phyloP scores from a whole-genome alignment of 305 asterid genomes.

The Monarda citriodora region DNA sequence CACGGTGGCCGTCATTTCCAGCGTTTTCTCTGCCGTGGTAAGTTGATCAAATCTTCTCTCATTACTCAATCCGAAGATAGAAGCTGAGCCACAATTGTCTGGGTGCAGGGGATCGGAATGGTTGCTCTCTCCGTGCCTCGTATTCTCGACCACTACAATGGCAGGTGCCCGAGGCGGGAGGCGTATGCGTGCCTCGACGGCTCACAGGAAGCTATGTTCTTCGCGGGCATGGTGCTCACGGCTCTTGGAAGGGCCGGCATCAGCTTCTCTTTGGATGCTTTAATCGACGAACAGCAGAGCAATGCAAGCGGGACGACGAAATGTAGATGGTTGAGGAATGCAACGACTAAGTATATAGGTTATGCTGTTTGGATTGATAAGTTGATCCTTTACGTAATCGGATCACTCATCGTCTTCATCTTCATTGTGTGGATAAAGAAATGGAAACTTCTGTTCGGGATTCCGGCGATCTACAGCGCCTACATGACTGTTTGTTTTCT shows the following conservation, averaged over 20 bases:
- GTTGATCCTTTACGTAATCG: conserved; percentile 8
- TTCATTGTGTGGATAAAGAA: conserved; percentile 6
- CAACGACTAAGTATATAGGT: fast-evolving
- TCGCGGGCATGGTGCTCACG: conserved; percentile 36
- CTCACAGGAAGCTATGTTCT: conserved; percentile 44
- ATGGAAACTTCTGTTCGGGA: conserved; percentile 40
- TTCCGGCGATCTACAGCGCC: conserved; percentile 44
- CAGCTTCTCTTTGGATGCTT: conserved; percentile 27
- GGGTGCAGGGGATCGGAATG: conserved; percentile 46
- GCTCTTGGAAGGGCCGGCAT: conserved; percentile 42
- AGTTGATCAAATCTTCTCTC: conserved; percentile 3
- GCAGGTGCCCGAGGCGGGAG: conserved; percentile 30
- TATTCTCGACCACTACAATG: conserved; percentile 31
- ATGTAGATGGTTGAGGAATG: background rate
- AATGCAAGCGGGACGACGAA: background rate
- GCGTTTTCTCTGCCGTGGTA: conserved; percentile 29
- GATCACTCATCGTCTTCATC: conserved; percentile 21
- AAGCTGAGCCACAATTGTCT: too few species aligned
- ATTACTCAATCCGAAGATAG: too few species aligned
- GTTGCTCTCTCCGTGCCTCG: conserved; percentile 52
- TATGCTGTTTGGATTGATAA: background rate
- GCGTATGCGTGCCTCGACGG: conserved; percentile 27
- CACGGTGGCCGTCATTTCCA: conserved; percentile 26
- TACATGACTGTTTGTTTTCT: conserved; percentile 33
- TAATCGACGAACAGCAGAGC: conserved; percentile 16